Evolutionary conservation across 805 yeast species (phyloP), one percentile per base, ranked within the genome.

Genomic region (Metschnikowia hibisci): DNA sequence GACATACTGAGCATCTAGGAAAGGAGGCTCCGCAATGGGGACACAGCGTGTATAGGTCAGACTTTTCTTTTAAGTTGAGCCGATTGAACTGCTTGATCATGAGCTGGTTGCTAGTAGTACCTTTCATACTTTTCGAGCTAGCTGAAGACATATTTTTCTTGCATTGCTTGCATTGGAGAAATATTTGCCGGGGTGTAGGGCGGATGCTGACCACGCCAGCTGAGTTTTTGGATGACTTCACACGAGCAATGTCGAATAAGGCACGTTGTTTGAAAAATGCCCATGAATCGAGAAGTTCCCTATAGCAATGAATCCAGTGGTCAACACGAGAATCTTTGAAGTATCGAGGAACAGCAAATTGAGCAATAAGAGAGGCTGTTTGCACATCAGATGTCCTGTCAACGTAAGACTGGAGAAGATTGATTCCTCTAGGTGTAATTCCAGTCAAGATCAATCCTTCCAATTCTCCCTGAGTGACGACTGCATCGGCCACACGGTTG

Each of bases 361-460:
- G 73, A 0, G 87, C 77, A 3, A 91, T 80, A 41, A 90, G 64
- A 0, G 96, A 82, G 0, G 96, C 96, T 0, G 95, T 89, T 61
- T 91, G 99, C 2, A 89, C 84, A 61, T 91, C 99, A 41, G 87
- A 78, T 0, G 95, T 87, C 54, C 90, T 74, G 61, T 89, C 91
- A 27, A 90, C 93, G 62, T 85, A 91, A 0, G 87, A 78, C 63
- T 90, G 96, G 32, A 91, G 62, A 36, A 91, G 69, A 56, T 86
- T 86, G 26, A 87, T 78, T 0, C 95, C 95, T 41, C 78, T 69
- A 1, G 91, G 89, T 0, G 97, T 89, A 22, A 91, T 76, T n/a
- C 99, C 99, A 0, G 97, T 89, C 35, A 91, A 66, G 13, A 90
- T 80, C 32, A 91, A 69, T 1, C 98, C 98, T 62, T 91, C 98